Evolutionary conservation across 2,329 filamentous ascomycete species (phyloP), one percentile per base, ranked within the genome.

Genomic region (Calonectria pseudoturangicola): DNA sequence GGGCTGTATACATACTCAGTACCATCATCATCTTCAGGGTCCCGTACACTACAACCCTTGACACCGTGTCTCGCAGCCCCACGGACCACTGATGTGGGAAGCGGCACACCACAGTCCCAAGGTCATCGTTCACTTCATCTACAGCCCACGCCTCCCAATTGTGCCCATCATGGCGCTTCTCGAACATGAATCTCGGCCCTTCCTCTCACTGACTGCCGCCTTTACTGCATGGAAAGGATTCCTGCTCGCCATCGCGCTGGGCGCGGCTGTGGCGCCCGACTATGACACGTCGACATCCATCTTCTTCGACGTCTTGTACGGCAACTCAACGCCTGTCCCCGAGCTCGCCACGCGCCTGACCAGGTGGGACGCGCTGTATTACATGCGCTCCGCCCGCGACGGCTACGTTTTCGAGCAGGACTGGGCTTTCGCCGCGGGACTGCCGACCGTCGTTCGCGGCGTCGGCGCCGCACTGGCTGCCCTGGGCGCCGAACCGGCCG

Each of bases 331-430:
- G 15, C 80, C 84, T 60, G 84, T 90, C 36, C 78, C 89, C 36
- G 76, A 86, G 13, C 77, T 93, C 2, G 83, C 87, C 25, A 84
- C 88, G 41, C 91, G 91, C 51, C 85, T 97, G 71, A 92, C 92
- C 8, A 89, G 94, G 82, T 97, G 95, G 95, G 95, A 97, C 82
- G 93, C 92, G 39, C 87, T 97, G 76, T 97, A 96, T 83, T 96
- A 93, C 79, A 86, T 92, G 71, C 88, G 91, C 75, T 82, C 87
- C 54, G 90, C 93, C 5, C 87, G 87, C 50, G 87, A 89, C 13
- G 93, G 93, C 41, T 92, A 95, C 77, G 68, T 92, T 13, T 93
- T 91, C 81, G 95, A 97, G 85, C 95, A 97, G 84, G 93, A 96
- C 83, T 97, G 94, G 94, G 95, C 94, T 0, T 97, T 96, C 84